Conservation (phyloP, 2,329 filamentous ascomycete species). For the Fusarium verrucosum region DNA sequence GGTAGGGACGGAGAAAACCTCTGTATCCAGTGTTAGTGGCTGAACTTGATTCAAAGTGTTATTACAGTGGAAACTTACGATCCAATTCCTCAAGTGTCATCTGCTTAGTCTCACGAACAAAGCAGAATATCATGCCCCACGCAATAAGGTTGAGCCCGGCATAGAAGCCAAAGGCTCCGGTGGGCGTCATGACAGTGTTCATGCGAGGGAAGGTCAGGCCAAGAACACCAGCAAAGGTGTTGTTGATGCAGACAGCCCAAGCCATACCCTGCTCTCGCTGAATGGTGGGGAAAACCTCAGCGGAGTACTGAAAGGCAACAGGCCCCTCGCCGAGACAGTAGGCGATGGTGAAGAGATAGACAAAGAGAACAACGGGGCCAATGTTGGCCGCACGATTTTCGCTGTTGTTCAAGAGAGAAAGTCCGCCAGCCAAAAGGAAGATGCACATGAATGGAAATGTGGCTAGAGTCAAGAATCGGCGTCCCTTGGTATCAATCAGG, state of each 20-base stretch:
- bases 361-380: constrained; percentile 55
- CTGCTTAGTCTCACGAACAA: constrained; percentile 64
- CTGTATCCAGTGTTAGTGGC: background rate
- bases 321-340: constrained; percentile 73
- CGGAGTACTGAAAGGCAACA: constrained; percentile 69
- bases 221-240: constrained; percentile 63
- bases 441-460: constrained; percentile 25
- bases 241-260: constrained; percentile 68
- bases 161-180: constrained; percentile 60
- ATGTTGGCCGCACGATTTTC: background rate
- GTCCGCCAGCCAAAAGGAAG: constrained; percentile 7
- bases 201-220: constrained; percentile 63
- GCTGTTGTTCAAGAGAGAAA: constrained; percentile 1
- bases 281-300: constrained; percentile 71
- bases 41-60: rapidly evolving
- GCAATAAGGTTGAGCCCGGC: constrained; percentile 65
- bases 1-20: constrained; percentile 58
- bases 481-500: constrained; percentile 25
- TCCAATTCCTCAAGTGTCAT: constrained; percentile 61
- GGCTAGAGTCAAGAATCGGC: constrained; percentile 13
- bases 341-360: constrained; percentile 71
- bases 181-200: constrained; percentile 45
- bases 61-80: constrained; percentile 36
- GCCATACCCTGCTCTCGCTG: constrained; percentile 72
- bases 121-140: constrained; percentile 63